Conservation (phyloP, 2,329 filamentous ascomycete species). For the Aphanoascus verrucosus region DNA sequence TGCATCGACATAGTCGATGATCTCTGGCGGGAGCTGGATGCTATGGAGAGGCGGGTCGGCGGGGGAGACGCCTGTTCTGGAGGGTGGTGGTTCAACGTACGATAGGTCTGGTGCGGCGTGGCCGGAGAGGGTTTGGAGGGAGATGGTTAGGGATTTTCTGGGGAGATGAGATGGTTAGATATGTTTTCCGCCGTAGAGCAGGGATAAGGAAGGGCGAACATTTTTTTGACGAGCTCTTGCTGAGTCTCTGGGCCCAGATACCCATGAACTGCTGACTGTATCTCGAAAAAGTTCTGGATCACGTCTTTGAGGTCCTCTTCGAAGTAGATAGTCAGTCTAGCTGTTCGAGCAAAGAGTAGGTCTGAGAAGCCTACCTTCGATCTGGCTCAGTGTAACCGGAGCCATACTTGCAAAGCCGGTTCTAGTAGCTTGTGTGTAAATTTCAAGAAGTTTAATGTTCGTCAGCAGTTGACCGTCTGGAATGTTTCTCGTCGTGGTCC, state of each 20-base stretch:
- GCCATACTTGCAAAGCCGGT: conserved; percentile 22
- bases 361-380: conserved; percentile 26
- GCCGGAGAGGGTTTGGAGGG: conserved; percentile 43
- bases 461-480: no score
- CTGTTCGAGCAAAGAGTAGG: neutral
- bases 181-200: neutral
- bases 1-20: conserved; percentile 52
- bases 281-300: conserved; percentile 52
- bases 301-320: conserved; percentile 48
- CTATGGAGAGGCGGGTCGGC: conserved; percentile 38
- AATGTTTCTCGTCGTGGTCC: neutral
- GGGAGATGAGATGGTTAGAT: conserved; percentile 6
- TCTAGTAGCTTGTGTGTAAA: neutral
- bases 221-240: conserved; percentile 47
- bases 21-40: conserved; percentile 49
- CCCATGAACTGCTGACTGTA: conserved; percentile 48
- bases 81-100: conserved; percentile 6
- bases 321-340: conserved; percentile 13
- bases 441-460: neutral
- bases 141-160: conserved; percentile 36
- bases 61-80: conserved; percentile 12
- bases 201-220: conserved; percentile 31
- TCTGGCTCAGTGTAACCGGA: conserved; percentile 25
- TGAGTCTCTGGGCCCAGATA: conserved; percentile 49
- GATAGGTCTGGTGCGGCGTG: conserved; percentile 27